Percentiles rank a stretch among this genome's conserved stretches.
These are phyloP conservation scores for Mycena amicta DNA, from an alignment of 768 basidiomycete genomes.

Conservation along the genomic window DNA sequence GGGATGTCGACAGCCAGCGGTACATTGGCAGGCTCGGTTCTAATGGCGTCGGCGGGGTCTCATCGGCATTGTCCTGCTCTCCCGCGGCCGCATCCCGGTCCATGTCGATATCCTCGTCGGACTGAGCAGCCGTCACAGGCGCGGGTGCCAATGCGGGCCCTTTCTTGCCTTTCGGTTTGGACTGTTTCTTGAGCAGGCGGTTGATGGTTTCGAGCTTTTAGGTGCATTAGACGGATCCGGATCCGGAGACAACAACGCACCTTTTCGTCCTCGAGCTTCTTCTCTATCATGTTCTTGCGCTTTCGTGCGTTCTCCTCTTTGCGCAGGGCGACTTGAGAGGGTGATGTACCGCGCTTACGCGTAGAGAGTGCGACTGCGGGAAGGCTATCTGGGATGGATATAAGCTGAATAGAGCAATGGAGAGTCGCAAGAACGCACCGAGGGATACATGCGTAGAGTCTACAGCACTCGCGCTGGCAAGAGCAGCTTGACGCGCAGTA, in stretches of 20 bases:
- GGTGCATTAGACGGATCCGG: not conserved
- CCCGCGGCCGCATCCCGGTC: not conserved
- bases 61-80: slow-evolving; percentile 26
- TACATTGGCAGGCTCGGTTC: slow-evolving; percentile 44
- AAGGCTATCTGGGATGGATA: slow-evolving; percentile 4
- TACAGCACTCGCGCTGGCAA: slow-evolving; percentile 52
- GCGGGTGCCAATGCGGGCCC: not conserved
- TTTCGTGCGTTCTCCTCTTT: slow-evolving; percentile 62
- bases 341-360: slow-evolving; percentile 53
- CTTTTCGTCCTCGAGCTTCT: slow-evolving; percentile 64
- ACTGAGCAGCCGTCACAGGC: slow-evolving; percentile 33
- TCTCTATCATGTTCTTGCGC: slow-evolving; percentile 58
- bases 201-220: slow-evolving; percentile 64
- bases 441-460: too few relatives aligned
- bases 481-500: slow-evolving; percentile 51
- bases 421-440: too few relatives aligned
- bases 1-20: slow-evolving; percentile 53
- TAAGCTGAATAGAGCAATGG: too few relatives aligned
- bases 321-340: slow-evolving; percentile 56
- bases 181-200: slow-evolving; percentile 63
- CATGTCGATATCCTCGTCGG: slow-evolving; percentile 27
- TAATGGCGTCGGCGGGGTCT: slow-evolving; percentile 12
- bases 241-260: slow-evolving; percentile 27
- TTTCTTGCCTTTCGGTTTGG: slow-evolving; percentile 46
- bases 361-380: slow-evolving; percentile 8